Conservation (phyloP, 257 asterid species). For the Solanum infundibuliforme region DNA sequence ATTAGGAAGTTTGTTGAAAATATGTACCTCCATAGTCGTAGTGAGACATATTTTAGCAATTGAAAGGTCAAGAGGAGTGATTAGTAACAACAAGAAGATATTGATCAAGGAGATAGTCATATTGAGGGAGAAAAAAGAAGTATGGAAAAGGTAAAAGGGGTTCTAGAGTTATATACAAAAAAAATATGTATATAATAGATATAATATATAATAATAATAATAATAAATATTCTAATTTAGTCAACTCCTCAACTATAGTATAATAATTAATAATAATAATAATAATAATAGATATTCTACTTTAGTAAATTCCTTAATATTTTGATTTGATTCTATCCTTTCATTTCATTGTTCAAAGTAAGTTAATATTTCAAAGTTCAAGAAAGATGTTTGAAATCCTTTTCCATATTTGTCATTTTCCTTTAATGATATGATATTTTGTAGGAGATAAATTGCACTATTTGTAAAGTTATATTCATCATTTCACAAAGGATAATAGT, state of each 20-base stretch:
- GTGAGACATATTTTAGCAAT: neutral
- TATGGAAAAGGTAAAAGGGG: neutral
- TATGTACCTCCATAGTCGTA: neutral
- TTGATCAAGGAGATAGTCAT: neutral
- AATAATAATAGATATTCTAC: too few species aligned
- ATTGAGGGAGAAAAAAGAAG: neutral
- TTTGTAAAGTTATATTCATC: too few species aligned
- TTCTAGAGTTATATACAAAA: neutral
- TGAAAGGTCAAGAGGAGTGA: neutral
- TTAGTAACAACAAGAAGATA: neutral
- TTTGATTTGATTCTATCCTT: neutral
- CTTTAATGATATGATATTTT: too few species aligned
- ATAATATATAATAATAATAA: too few species aligned
- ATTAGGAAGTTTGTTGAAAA: neutral
- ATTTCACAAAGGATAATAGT: rapidly evolving
- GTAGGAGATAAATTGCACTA: too few species aligned
- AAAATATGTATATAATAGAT: too few species aligned
- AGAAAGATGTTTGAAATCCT: too few species aligned
- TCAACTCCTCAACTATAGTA: neutral
- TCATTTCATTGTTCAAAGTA: too few species aligned
- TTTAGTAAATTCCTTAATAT: too few species aligned
- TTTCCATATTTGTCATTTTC: too few species aligned
- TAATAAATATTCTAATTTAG: neutral
- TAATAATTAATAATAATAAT: neutral
- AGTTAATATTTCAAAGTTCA: too few species aligned